Base-by-base conservation (phyloP, 306 rosid species). In the Trifolium dubium region DNA sequence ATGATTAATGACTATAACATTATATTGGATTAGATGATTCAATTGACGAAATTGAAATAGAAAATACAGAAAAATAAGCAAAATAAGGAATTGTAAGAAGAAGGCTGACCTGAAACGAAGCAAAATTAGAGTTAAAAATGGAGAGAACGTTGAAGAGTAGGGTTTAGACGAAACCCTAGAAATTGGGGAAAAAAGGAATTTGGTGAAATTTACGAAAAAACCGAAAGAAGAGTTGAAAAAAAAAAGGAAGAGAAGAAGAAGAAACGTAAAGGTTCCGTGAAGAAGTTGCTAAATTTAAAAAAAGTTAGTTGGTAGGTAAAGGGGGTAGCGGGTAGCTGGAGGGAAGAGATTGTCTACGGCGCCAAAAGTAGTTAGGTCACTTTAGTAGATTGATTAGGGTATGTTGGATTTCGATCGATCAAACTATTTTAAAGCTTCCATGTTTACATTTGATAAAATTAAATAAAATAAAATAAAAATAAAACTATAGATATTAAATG, bases 51-150 rank as follows among this genome's bases (percentile, higher is more conserved):
- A 72, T 13, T 69, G 12, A 23, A 23, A 23, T 23, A 23, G 1
- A 23, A 23, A 23, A 0, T 23, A 29, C 35, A 10, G 60, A 8
- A 77, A 23, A 37, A 13, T 43, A 62, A 65, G 12, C 31, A 53
- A 77, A 76, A 78, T 56, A 55, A 37, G 61, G 55, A 76, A 51
- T 39, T 13, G 13, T 23, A 30, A 67, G 9, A 50, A 77, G 37
- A 78, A 50, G 75, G 50, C 81, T 44, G 76, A 89, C 90, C 97
- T 87, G 84, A 76, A 82, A 69, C 30, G 3, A 70, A 37, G 62
- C 13, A 34, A 37, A 43, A 71, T 64, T 40, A 4, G 47, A 37
- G 43, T 66, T 56, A 40, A 3, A 74, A 28, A 32, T 10, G 64
- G 73, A 59, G 73, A 6, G 35, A 46, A 67, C 8, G 17, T n/a